A percentile compares a stretch with the other conserved stretches of the same genome.
Evolutionary conservation across 345 rosid species (phyloP).

Genomic region (Cardamine chenopodiifolia): DNA sequence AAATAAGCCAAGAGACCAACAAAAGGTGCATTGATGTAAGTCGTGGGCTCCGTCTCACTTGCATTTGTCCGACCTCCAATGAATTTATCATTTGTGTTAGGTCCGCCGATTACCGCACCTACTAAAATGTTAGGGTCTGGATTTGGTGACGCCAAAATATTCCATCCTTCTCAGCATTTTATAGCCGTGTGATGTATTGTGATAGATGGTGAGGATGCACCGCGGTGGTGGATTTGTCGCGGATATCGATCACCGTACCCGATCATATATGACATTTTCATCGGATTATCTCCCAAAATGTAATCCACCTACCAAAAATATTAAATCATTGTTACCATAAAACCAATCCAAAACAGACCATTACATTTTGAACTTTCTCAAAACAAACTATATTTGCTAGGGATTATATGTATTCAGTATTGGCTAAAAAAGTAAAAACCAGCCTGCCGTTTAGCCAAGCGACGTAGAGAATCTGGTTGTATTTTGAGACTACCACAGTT

Average conservation of each 20-base stretch:
- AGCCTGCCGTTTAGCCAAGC: conserved; percentile 65
- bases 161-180: conserved; percentile 63
- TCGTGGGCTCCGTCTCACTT: conserved; percentile 80
- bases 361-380: too few relatives aligned
- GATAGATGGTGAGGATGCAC: conserved; percentile 68
- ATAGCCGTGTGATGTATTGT: conserved; percentile 54
- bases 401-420: too few relatives aligned
- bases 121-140: conserved; percentile 67
- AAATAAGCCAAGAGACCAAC: conserved; percentile 86
- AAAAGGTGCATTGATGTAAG: conserved; percentile 91
- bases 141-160: conserved; percentile 55
- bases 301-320: conserved; percentile 50
- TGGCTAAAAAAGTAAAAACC: too few relatives aligned
- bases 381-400: too few relatives aligned
- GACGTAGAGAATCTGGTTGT: conserved; percentile 60
- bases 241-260: conserved; percentile 78
- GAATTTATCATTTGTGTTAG: conserved; percentile 60
- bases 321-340: too few relatives aligned
- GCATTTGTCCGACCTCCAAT: conserved; percentile 66
- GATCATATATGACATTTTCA: conserved; percentile 81
- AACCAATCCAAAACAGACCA: too few relatives aligned
- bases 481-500: conserved; percentile 56
- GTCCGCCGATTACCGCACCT: conserved; percentile 93
- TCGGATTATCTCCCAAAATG: conserved; percentile 84
- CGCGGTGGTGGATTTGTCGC: conserved; percentile 81